A percentile compares a stretch with the other conserved stretches of the same genome.
Evolutionary conservation across 768 basidiomycete genomes (phyloP).

Genomic region (Trametes sanguinea): DNA sequence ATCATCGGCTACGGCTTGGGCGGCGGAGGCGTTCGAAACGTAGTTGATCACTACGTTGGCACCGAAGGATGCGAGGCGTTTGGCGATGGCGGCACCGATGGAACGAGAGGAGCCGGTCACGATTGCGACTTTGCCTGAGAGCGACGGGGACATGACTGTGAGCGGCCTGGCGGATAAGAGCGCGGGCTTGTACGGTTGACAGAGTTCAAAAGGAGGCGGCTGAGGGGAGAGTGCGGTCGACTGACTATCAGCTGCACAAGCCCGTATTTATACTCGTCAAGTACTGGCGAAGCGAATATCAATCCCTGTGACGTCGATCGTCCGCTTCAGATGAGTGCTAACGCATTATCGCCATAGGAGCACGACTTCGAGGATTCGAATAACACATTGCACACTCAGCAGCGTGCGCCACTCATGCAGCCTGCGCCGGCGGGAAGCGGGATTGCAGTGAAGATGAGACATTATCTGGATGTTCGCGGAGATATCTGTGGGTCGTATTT

Average conservation of each 20-base stretch:
- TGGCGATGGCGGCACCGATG: conserved; percentile 59
- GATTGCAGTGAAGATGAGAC: too few species aligned
- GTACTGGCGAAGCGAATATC: background rate
- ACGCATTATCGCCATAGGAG: too few species aligned
- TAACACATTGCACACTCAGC: too few species aligned
- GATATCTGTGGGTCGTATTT: too few species aligned
- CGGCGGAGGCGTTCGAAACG: conserved; percentile 42
- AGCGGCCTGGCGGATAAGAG: background rate
- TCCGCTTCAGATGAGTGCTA: too few species aligned
- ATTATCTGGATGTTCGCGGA: too few species aligned
- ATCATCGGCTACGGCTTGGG: conserved; percentile 47
- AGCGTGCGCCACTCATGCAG: too few species aligned
- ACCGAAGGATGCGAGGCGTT: conserved; percentile 54
- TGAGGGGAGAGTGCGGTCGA: too few species aligned
- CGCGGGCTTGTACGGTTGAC: background rate
- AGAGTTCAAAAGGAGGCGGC: background rate
- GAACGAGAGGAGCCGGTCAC: conserved; percentile 63
- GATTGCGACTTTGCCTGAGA: conserved; percentile 37
- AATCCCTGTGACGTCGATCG: background rate
- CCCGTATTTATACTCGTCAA: background rate
- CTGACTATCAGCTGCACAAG: too few species aligned
- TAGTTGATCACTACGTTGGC: conserved; percentile 63
- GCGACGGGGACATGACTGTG: conserved; percentile 16
- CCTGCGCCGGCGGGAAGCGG: too few species aligned
- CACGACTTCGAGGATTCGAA: too few species aligned